phyloP scores from a whole-genome alignment of 306 rosid species.

The Prosopis cineraria region DNA sequence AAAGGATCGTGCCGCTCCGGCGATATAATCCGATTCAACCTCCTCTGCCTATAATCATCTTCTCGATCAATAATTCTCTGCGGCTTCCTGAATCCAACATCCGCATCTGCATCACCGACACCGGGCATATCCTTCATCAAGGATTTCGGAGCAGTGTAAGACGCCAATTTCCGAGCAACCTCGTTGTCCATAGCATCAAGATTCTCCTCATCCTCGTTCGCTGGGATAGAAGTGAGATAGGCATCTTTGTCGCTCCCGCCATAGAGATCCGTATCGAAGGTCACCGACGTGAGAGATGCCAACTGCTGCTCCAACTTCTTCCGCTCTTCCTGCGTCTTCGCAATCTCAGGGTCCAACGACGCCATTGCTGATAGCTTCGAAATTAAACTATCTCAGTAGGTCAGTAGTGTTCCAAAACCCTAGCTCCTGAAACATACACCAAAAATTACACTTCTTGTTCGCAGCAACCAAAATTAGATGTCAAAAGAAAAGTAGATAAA shows the following conservation, averaged over 20 bases:
- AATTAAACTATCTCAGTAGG: not conserved
- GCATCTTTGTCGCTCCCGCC: conserved; percentile 53
- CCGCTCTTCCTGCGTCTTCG: conserved; percentile 82
- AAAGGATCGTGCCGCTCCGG: conserved; percentile 73
- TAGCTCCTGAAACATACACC: not conserved
- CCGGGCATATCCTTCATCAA: conserved; percentile 61
- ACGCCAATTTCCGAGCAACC: conserved; percentile 58
- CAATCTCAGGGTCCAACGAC: conserved; percentile 66
- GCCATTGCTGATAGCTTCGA: conserved; percentile 23
- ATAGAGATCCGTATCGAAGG: conserved; percentile 65
- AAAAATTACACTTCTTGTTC: not conserved
- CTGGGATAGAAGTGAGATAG: conserved; percentile 64
- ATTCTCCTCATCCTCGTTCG: conserved; percentile 67
- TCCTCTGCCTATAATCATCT: conserved; percentile 60
- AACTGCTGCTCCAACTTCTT: conserved; percentile 64
- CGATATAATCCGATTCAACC: conserved; percentile 60
- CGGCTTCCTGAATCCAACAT: conserved; percentile 53
- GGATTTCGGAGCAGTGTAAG: conserved; percentile 69
- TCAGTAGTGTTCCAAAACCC: not conserved
- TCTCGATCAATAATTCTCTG: conserved; percentile 67
- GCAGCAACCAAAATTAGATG: not conserved
- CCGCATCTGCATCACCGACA: conserved; percentile 49
- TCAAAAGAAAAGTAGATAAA: not conserved
- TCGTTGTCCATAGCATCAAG: conserved; percentile 53
- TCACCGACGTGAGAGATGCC: conserved; percentile 57